phyloP scores from a whole-genome alignment of 2,329 filamentous ascomycete genomes.

The Hymenoscyphus occultus region DNA sequence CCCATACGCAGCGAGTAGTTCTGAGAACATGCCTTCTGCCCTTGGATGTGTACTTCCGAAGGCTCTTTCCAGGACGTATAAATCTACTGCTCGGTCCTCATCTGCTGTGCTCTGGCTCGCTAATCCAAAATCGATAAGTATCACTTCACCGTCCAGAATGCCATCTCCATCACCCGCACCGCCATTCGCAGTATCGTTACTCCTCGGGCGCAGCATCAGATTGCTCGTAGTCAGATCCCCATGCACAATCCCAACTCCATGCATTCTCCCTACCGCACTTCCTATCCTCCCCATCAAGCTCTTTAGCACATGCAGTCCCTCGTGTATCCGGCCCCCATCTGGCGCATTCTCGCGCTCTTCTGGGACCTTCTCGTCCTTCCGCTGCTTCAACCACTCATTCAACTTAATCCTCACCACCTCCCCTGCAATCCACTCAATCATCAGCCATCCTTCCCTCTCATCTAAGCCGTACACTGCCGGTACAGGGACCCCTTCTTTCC shows the following conservation, averaged over 20 bases:
- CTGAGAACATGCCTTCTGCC: slow-evolving; percentile 71
- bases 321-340: slow-evolving; percentile 23
- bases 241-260: slow-evolving; percentile 83
- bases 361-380: slow-evolving; percentile 25
- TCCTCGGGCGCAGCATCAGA: slow-evolving; percentile 66
- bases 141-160: slow-evolving; percentile 66
- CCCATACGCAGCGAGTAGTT: slow-evolving; percentile 72
- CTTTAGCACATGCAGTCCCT: slow-evolving; percentile 50
- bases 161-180: slow-evolving; percentile 24
- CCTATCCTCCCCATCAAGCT: slow-evolving; percentile 70
- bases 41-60: slow-evolving; percentile 93
- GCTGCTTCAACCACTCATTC: slow-evolving; percentile 61
- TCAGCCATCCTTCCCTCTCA: slow-evolving; percentile 65
- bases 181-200: slow-evolving; percentile 9
- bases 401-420: slow-evolving; percentile 66
- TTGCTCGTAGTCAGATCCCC: slow-evolving; percentile 98
- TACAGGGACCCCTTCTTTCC: slow-evolving; percentile 75
- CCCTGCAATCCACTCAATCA: slow-evolving; percentile 83
- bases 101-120: slow-evolving; percentile 78
- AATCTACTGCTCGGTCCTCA: slow-evolving; percentile 90
- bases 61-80: slow-evolving; percentile 92
- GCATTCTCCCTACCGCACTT: slow-evolving; percentile 68
- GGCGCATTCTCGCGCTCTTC: background rate
- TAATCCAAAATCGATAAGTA: slow-evolving; percentile 93
- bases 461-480: slow-evolving; percentile 74